Conservation (phyloP, 768 basidiomycete species). For the Tulasnella sp. region DNA sequence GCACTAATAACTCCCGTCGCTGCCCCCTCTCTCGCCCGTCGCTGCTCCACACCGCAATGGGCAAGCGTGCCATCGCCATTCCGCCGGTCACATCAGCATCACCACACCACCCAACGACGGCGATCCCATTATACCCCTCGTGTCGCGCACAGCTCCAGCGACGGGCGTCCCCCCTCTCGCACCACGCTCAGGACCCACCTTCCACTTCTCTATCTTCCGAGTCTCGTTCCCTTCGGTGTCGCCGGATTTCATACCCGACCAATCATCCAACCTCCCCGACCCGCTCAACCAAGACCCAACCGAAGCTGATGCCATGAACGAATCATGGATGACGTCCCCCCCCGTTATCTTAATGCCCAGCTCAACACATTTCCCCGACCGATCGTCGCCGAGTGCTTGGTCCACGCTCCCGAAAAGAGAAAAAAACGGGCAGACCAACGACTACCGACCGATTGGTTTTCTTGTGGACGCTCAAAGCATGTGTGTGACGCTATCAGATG, state of each 20-base stretch:
- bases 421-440: background rate
- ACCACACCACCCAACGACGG: background rate
- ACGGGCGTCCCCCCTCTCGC: background rate
- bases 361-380: background rate
- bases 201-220: background rate
- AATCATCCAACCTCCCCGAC: background rate
- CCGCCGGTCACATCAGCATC: background rate
- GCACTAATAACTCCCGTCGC: background rate
- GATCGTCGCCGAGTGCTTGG: background rate
- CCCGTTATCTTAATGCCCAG: background rate
- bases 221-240: background rate
- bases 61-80: background rate
- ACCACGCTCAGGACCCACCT: conserved; percentile 6
- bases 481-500: conserved; percentile 15
- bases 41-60: no score
- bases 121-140: background rate
- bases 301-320: background rate
- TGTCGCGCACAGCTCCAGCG: background rate
- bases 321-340: background rate
- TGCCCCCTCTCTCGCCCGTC: no score
- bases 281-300: background rate
- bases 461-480: background rate
- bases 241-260: background rate
- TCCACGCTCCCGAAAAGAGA: background rate
- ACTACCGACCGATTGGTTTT: background rate